A percentile compares a stretch with the other conserved stretches of the same genome.
These are phyloP conservation scores for Phaseolus lunatus DNA, from an alignment of 306 rosid species.

Conservation along the genomic window DNA sequence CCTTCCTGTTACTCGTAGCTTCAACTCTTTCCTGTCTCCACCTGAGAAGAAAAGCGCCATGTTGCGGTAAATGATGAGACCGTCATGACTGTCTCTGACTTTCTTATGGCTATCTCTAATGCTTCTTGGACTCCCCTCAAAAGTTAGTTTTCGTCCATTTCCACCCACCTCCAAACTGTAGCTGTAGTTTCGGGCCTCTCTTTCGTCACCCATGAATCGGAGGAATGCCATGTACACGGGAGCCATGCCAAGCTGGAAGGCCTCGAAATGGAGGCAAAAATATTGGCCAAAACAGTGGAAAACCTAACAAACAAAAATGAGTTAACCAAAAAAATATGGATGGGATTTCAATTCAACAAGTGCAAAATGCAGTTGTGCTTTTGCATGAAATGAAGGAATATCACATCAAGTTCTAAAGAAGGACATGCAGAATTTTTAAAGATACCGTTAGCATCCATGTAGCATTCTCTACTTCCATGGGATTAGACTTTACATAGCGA, in stretches of 20 bases:
- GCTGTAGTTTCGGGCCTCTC: constrained; percentile 69
- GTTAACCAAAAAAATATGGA: constrained; percentile 35
- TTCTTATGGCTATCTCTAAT: constrained; percentile 77
- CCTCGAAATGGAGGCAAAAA: constrained; percentile 86
- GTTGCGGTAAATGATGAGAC: constrained; percentile 75
- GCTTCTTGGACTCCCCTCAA: constrained; percentile 79
- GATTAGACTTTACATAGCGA: constrained; percentile 84
- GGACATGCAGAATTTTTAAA: constrained; percentile 4
- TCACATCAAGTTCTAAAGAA: constrained; percentile 10
- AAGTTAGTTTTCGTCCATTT: constrained; percentile 69
- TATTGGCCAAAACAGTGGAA: constrained; percentile 82
- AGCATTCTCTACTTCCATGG: constrained; percentile 84
- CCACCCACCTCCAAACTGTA: constrained; percentile 87
- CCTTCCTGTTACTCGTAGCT: constrained; percentile 76
- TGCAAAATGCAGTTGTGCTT: constrained; percentile 27
- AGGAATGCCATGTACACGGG: constrained; percentile 85
- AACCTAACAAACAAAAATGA: constrained; percentile 54
- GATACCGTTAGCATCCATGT: constrained; percentile 90
- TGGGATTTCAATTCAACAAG: constrained; percentile 12
- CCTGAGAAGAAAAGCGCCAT: constrained; percentile 87
- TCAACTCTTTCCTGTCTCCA: constrained; percentile 78
- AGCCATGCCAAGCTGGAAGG: constrained; percentile 81
- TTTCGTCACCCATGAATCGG: constrained; percentile 80
- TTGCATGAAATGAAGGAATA: constrained; percentile 27
- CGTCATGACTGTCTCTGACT: constrained; percentile 81